Conservation (phyloP, 2,329 filamentous ascomycete species). For the Botryotinia narcissicola region DNA sequence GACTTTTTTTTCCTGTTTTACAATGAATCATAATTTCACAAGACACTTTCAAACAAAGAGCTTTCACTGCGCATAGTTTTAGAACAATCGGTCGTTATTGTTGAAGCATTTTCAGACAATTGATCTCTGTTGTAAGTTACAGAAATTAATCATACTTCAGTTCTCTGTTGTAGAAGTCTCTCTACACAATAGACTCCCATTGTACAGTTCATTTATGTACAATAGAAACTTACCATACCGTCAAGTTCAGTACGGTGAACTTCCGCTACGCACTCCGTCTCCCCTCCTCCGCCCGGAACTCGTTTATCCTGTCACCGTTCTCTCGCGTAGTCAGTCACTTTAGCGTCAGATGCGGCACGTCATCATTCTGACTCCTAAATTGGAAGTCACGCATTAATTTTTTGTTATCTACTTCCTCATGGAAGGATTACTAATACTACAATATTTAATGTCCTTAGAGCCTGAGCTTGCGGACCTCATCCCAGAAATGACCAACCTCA, state of each 20-base stretch:
- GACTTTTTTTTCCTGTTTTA: neutral
- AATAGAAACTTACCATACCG: rapidly evolving
- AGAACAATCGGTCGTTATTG: neutral
- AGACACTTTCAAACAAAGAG: neutral
- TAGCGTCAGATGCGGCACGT: neutral
- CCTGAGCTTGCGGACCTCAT: neutral
- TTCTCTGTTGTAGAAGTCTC: neutral
- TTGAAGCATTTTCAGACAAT: neutral
- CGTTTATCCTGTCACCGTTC: neutral
- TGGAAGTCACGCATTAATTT: neutral
- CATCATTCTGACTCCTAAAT: neutral
- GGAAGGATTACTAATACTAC: neutral
- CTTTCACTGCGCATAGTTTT: neutral
- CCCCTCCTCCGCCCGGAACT: neutral
- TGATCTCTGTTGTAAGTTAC: neutral
- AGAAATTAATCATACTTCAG: neutral
- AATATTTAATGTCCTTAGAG: neutral
- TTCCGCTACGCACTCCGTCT: rapidly evolving
- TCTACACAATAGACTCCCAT: neutral
- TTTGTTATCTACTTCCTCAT: neutral
- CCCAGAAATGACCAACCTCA: too few species aligned
- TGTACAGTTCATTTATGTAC: rapidly evolving
- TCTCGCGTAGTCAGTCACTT: neutral
- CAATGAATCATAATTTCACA: neutral
- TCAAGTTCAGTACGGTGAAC: neutral